A percentile compares a stretch with the other conserved stretches of the same genome.
Conservation (phyloP, 2,329 filamentous ascomycete genomes). For the Fusarium sp. region DNA sequence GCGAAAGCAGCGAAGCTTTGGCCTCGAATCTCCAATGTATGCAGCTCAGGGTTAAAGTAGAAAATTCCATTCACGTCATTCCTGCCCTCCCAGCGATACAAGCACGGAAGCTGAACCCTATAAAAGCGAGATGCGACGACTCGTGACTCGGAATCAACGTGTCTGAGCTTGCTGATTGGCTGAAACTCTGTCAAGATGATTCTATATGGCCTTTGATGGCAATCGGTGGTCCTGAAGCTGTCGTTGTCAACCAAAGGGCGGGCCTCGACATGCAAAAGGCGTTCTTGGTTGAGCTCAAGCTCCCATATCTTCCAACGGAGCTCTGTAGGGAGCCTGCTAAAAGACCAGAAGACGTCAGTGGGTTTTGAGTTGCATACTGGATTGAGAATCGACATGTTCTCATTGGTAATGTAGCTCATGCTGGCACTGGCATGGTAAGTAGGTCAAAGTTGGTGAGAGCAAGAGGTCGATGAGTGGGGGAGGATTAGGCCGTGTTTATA, state of each 20-base stretch:
- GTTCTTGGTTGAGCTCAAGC: background rate
- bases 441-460: too few species aligned
- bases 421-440: too few species aligned
- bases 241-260: background rate
- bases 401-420: too few species aligned
- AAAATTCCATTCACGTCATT: background rate
- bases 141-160: background rate
- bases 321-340: background rate
- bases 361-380: too few species aligned
- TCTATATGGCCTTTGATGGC: background rate
- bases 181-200: background rate
- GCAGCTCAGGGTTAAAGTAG: background rate
- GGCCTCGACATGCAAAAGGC: background rate
- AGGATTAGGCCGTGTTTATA: too few species aligned
- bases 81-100: background rate
- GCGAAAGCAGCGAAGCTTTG: background rate
- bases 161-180: conserved; percentile 5
- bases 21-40: background rate
- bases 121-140: background rate
- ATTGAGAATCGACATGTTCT: too few species aligned
- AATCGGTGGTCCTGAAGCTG: too few species aligned
- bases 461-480: too few species aligned
- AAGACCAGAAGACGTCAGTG: background rate
- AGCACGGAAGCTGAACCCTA: background rate
- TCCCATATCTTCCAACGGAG: background rate